phyloP scores from a whole-genome alignment of 2,329 filamentous ascomycete genomes.

The Alternaria gaisen region DNA sequence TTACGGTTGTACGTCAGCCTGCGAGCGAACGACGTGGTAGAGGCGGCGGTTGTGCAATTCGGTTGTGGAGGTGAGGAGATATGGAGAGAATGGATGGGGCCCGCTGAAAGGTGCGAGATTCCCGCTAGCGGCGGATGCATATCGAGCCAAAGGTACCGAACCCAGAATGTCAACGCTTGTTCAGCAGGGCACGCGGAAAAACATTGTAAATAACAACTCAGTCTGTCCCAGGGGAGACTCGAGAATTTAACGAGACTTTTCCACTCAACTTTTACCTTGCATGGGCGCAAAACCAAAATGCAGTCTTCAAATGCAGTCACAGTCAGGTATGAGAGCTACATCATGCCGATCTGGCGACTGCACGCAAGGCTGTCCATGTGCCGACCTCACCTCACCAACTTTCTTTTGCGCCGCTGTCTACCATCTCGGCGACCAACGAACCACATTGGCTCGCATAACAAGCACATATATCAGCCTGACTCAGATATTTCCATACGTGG shows the following conservation, averaged over 20 bases:
- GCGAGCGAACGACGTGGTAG: slow-evolving; percentile 11
- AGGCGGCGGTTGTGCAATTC: slow-evolving; percentile 14
- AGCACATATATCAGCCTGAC: slow-evolving; percentile 2
- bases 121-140: slow-evolving; percentile 22
- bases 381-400: slow-evolving; percentile 8
- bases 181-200: slow-evolving; percentile 1
- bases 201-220: background rate
- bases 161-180: slow-evolving; percentile 13
- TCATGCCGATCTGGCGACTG: slow-evolving; percentile 14
- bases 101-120: slow-evolving; percentile 24
- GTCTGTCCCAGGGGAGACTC: background rate
- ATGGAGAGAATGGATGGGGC: slow-evolving; percentile 25
- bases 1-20: background rate
- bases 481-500: background rate
- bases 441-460: slow-evolving; percentile 2
- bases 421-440: background rate
- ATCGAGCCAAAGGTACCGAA: slow-evolving; percentile 24
- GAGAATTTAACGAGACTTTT: background rate
- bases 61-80: slow-evolving; percentile 20
- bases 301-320: slow-evolving; percentile 3
- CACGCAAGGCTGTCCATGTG: slow-evolving; percentile 5
- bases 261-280: background rate
- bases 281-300: slow-evolving; percentile 1
- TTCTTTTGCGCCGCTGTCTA: slow-evolving; percentile 6
- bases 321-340: slow-evolving; percentile 14